Evolutionary conservation across 176 grass and related monocot species (phyloP), one percentile per base, ranked within the genome.

Genomic region (Oryza coarctata): DNA sequence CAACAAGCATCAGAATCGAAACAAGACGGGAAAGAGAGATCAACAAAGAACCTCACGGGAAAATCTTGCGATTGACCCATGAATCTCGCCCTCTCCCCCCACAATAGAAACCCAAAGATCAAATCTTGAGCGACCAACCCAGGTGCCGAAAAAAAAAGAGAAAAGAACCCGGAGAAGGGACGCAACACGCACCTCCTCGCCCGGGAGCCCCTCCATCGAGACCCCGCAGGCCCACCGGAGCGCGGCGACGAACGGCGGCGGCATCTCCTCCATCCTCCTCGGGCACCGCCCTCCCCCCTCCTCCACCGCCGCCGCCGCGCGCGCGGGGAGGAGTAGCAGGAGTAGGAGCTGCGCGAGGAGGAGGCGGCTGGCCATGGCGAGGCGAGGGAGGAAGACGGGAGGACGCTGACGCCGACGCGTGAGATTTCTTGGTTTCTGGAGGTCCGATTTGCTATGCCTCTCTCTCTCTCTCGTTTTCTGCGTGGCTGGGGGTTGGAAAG

Each of bases 311-410:
- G 29, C 58, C 23, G 79, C 79, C 18, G 2, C 27, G 38, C 49
- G 74, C 12, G 38, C 64, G 17, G 29, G 66, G 12, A 79, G 29
- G 15, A 83, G 70, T 5, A 58, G 43, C 5, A 76, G 17, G 11
- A 63, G 68, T 57, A 85, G 43, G 22, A 35, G 62, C 17, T 71
- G 79, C 25, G 64, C 69, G 30, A 82, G 77, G 40, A 76, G 62
- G 75, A 79, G 74, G 69, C 61, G 69, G 80, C 68, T 68, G 84
- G 88, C 63, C 88, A 90, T 90, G 67, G 73, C 13, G 20, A n/a
- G 52, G 63, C n/a, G 41, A 33, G 5, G 15, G 65, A 4, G 34
- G 23, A 12, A 1, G 26, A 3, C n/a, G 20, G 36, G 33, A 33
- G 32, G 32, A 33, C 32, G n/a, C n/a, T n/a, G 80, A 20, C 29